These are phyloP conservation scores for Exophiala alcalophila DNA, from an alignment of 2,329 filamentous ascomycete species.

Conservation along the genomic window DNA sequence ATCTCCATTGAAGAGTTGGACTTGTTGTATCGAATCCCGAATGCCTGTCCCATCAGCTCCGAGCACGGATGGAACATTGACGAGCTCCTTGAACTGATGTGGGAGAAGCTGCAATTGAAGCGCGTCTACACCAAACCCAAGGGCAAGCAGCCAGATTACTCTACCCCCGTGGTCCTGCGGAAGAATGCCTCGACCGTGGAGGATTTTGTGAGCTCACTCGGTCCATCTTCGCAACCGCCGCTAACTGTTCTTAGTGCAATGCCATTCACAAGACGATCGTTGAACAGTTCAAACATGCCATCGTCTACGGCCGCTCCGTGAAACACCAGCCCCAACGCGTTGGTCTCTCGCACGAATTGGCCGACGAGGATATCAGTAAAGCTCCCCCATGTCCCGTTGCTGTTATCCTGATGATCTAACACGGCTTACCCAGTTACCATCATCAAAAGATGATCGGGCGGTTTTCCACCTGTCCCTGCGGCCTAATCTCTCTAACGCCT, in stretches of 20 bases:
- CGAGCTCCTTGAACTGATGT: slow-evolving; percentile 96
- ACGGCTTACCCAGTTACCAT: slow-evolving; percentile 34
- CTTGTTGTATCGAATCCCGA: slow-evolving; percentile 91
- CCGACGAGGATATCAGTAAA: slow-evolving; percentile 94
- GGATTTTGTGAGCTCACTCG: slow-evolving; percentile 76
- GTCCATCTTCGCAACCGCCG: slow-evolving; percentile 23
- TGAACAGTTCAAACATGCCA: slow-evolving; percentile 90
- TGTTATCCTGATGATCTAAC: slow-evolving; percentile 1
- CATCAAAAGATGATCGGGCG: slow-evolving; percentile 35
- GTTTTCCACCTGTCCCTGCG: slow-evolving; percentile 2
- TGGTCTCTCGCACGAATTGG: slow-evolving; percentile 83
- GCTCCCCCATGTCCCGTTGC: slow-evolving; percentile 27
- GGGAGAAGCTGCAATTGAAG: slow-evolving; percentile 89
- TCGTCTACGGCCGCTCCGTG: slow-evolving; percentile 96
- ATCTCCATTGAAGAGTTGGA: slow-evolving; percentile 98
- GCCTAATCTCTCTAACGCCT: background rate
- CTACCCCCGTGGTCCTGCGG: slow-evolving; percentile 82
- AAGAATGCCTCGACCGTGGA: slow-evolving; percentile 82
- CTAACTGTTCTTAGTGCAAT: slow-evolving; percentile 66
- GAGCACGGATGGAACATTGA: slow-evolving; percentile 98
- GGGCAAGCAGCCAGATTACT: slow-evolving; percentile 89
- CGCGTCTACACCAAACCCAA: slow-evolving; percentile 98
- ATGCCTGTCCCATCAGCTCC: slow-evolving; percentile 94
- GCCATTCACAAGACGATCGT: slow-evolving; percentile 94
- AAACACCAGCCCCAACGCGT: slow-evolving; percentile 98